Base-by-base conservation (phyloP, 345 rosid genomes). In the Populus tremula region DNA sequence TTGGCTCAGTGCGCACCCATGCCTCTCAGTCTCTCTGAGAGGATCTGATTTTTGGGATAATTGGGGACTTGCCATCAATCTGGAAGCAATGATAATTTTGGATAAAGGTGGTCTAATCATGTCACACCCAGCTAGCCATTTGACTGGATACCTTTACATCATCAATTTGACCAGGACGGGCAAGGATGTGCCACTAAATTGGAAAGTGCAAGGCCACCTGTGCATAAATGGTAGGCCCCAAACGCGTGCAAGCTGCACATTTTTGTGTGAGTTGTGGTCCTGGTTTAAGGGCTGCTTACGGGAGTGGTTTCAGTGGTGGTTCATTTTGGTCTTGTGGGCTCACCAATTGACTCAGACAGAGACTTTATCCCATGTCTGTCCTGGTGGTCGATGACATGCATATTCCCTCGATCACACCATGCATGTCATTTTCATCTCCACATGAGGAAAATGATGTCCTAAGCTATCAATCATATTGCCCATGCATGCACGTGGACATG, bases 401-500 rank as follows among this genome's bases (percentile, higher is more conserved):
- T 27, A 5, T 76, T 31, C 12, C 20, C 41, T 36, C 17, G 67
- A 53, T 21, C 47, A 27, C 4, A 68, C 66, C 47, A 43, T 10
- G 47, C 47, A 43, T 43, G 47, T 10, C 47, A 66, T 67, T 33
- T 20, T 74, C 33, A 36, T 38, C 36, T 43, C 49, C 27, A 36
- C 8, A 72, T 21, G 39, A n/a, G 67, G 39, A 66, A 5, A 47
- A 21, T 41, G 72, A 50, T 35, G 50, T 54, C 17, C 59, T 43
- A 47, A 2, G 47, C 2, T 36, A 12, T 17, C 18, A 45, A 36
- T 17, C 10, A 29, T 20, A 21, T 0, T 62, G 9, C 45, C 67
- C 69, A 23, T 84, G 78, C 74, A 71, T 59, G 79, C 82, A 75
- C 67, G 79, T 35, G 77, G 68, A 43, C 38, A 29, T 45, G 64